These are phyloP conservation scores for Sextonia rubra DNA, from an alignment of 164 flowering plant species.

Conservation along the genomic window DNA sequence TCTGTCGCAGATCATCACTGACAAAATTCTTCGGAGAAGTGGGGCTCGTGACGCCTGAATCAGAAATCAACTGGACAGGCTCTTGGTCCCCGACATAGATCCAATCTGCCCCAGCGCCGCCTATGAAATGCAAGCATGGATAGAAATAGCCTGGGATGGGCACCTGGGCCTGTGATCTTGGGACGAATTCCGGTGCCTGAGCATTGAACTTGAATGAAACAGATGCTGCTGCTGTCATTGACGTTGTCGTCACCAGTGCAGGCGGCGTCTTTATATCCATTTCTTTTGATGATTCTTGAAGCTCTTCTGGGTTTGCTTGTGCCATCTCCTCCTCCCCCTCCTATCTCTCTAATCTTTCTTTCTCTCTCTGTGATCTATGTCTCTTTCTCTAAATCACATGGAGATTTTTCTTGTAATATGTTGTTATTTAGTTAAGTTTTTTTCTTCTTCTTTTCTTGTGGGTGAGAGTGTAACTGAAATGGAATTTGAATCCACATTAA, in stretches of 20 bases:
- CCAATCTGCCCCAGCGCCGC: constrained; percentile 54
- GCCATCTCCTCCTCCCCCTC: neutral
- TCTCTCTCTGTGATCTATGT: constrained; percentile 2
- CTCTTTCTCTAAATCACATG: neutral
- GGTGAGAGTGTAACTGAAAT: constrained; percentile 12
- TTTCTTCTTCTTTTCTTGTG: neutral
- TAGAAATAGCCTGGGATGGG: constrained; percentile 60
- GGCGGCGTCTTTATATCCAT: constrained; percentile 9
- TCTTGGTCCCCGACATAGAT: constrained; percentile 63
- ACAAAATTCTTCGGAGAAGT: constrained; percentile 41
- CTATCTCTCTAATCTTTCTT: constrained; percentile 3
- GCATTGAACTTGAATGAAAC: constrained; percentile 75
- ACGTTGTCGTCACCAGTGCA: neutral
- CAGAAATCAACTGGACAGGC: constrained; percentile 30
- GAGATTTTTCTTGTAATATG: neutral
- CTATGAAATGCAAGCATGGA: constrained; percentile 58
- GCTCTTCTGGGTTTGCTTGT: constrained; percentile 23
- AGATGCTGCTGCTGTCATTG: neutral
- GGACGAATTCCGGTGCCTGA: constrained; percentile 90
- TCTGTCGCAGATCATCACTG: constrained; percentile 61
- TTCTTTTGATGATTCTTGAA: constrained; percentile 12
- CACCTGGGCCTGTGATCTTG: constrained; percentile 57
- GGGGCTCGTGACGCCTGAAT: constrained; percentile 18
- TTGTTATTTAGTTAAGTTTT: neutral
- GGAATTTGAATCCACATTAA: constrained; percentile 35